phyloP scores from a whole-genome alignment of 352 stramenopile species.

The Globisporangium barbulae region DNA sequence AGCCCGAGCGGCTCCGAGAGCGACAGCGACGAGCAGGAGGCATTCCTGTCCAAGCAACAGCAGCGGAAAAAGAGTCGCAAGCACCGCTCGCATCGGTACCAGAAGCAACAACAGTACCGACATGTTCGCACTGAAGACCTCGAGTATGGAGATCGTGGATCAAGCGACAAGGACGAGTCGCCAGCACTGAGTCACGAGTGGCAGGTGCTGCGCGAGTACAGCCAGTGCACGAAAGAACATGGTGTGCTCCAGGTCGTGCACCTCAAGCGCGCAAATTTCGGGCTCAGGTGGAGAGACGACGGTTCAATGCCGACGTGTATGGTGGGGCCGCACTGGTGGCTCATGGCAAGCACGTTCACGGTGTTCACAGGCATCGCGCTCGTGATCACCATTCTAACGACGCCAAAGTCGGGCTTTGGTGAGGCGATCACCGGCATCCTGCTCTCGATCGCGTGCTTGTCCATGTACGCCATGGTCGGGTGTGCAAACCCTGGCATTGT shows the following conservation, averaged over 20 bases:
- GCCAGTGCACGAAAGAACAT: neutral
- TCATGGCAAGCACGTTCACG: conserved; percentile 63
- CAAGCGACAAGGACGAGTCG: neutral
- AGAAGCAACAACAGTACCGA: conserved; percentile 1
- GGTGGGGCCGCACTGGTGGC: conserved; percentile 75
- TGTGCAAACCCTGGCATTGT: conserved; percentile 77
- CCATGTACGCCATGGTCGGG: conserved; percentile 69
- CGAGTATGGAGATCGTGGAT: neutral
- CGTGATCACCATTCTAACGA: conserved; percentile 49
- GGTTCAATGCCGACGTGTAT: conserved; percentile 39
- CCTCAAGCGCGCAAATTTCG: conserved; percentile 51
- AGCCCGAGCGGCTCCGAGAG: conserved; percentile 11
- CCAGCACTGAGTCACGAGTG: conserved; percentile 11
- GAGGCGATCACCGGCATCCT: conserved; percentile 53
- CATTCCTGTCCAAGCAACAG: conserved; percentile 4
- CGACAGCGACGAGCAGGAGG: conserved; percentile 9
- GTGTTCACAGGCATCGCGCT: conserved; percentile 42
- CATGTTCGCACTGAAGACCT: neutral
- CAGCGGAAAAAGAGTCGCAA: neutral
- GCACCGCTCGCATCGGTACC: neutral
- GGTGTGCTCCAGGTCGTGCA: conserved; percentile 49
- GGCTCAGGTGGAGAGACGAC: conserved; percentile 34
- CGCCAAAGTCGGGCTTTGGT: conserved; percentile 31
- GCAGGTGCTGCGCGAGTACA: conserved; percentile 16
- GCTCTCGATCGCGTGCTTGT: conserved; percentile 50